Evolutionary conservation across 228 moss, liverwort and hornwort species (phyloP).

Genomic region (Sphagnum magellanicum): DNA sequence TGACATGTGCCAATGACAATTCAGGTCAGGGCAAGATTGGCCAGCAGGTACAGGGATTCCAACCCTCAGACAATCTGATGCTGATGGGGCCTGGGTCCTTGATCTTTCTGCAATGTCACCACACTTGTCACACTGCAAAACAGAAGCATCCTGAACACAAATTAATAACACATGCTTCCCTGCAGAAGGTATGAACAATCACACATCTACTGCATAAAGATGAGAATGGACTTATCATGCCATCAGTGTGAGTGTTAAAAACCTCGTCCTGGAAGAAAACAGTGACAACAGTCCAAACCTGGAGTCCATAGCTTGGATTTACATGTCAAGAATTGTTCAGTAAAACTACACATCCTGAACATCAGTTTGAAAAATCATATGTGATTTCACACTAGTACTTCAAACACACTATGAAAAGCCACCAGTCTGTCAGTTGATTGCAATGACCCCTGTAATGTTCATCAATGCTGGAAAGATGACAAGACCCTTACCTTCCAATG

Average conservation of each 20-base stretch:
- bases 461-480: background rate
- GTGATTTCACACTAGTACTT: background rate
- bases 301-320: background rate
- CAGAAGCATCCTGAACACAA: no score
- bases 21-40: background rate
- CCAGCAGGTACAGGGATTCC: background rate
- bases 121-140: background rate
- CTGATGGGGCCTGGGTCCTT: background rate
- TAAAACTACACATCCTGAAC: background rate
- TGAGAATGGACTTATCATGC: background rate
- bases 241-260: background rate
- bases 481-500: background rate
- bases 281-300: background rate
- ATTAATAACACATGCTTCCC: no score
- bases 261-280: background rate
- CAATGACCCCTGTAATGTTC: background rate
- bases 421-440: background rate
- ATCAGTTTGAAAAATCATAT: background rate
- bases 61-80: background rate
- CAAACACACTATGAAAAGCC: background rate
- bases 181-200: no score
- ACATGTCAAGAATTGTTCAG: background rate
- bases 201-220: no score
- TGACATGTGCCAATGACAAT: background rate
- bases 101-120: background rate